These are phyloP conservation scores for Wickerhamiella shivajii DNA, from an alignment of 805 yeast genomes.

Conservation along the genomic window DNA sequence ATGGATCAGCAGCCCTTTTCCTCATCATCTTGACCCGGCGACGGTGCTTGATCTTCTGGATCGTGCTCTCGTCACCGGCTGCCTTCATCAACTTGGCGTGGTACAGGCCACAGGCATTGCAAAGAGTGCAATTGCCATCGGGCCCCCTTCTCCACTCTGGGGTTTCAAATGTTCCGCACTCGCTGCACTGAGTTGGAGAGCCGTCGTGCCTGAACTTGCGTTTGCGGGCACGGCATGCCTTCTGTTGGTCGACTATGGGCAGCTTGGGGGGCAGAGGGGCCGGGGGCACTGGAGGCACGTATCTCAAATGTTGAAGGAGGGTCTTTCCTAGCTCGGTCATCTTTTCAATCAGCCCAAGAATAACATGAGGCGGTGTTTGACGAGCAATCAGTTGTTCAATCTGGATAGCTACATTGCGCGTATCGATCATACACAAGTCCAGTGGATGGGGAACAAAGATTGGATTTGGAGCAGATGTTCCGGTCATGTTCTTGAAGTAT, in stretches of 20 bases:
- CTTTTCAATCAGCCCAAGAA: neutral
- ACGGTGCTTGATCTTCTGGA: conserved; percentile 5
- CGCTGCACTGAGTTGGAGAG: conserved; percentile 25
- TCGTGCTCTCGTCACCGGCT: conserved; percentile 31
- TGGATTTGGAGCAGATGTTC: too few relatives aligned
- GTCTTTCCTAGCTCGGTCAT: neutral
- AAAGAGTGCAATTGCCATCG: conserved; percentile 55
- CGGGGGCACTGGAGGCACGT: neutral
- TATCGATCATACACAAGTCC: too few relatives aligned
- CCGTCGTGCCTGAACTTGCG: conserved; percentile 10
- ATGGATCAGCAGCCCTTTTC: neutral
- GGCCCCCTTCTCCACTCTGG: conserved; percentile 85
- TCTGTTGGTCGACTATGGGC: conserved; percentile 1
- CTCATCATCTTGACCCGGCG: neutral
- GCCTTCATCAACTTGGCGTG: conserved; percentile 52
- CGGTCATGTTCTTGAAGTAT: too few relatives aligned
- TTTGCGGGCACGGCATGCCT: conserved; percentile 8
- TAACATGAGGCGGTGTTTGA: too few relatives aligned
- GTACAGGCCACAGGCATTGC: conserved; percentile 73
- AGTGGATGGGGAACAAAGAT: too few relatives aligned
- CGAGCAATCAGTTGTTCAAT: too few relatives aligned
- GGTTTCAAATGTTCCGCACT: conserved; percentile 43
- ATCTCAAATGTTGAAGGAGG: neutral
- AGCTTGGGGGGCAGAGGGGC: conserved; percentile 2
- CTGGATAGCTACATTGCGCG: too few relatives aligned